Evolutionary conservation across 2,329 filamentous ascomycete species (phyloP).

Genomic region (Venturia oleaginea): DNA sequence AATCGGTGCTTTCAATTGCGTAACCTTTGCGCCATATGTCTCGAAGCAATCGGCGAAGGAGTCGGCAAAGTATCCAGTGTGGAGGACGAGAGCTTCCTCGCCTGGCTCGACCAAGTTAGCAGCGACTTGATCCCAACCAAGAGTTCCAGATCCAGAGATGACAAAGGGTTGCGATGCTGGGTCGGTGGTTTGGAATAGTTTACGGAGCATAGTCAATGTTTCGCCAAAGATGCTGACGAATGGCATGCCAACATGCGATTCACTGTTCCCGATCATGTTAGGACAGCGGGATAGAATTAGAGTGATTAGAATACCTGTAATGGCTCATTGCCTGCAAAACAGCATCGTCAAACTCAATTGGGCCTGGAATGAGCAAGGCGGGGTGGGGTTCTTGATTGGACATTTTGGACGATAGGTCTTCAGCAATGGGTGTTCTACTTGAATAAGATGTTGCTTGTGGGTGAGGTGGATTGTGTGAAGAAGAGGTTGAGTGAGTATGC

Average conservation of each 20-base stretch:
- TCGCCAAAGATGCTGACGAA: constrained; percentile 92
- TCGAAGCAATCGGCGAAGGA: constrained; percentile 87
- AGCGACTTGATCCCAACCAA: constrained; percentile 95
- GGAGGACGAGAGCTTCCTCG: constrained; percentile 84
- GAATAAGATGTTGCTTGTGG: background rate
- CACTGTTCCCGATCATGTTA: constrained; percentile 42
- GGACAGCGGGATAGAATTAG: background rate
- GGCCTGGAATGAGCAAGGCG: constrained; percentile 88
- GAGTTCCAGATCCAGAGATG: constrained; percentile 85
- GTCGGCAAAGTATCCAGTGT: constrained; percentile 95
- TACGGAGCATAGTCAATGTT: constrained; percentile 74
- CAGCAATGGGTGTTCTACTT: background rate
- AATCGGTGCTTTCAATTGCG: constrained; percentile 81
- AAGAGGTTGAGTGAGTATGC: constrained; percentile 52
- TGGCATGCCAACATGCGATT: constrained; percentile 83
- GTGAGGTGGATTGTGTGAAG: constrained; percentile 17
- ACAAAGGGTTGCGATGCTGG: constrained; percentile 81
- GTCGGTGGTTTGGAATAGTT: constrained; percentile 87
- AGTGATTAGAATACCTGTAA: constrained; percentile 56
- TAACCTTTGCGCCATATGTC: constrained; percentile 83
- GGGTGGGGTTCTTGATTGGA: constrained; percentile 52
- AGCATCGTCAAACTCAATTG: constrained; percentile 97
- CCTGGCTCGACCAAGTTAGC: constrained; percentile 84
- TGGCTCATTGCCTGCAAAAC: constrained; percentile 93
- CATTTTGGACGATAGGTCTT: constrained; percentile 35